These are phyloP conservation scores for Malassezia obtusa DNA, from an alignment of 1,284 basidiomycete genomes.

Conservation along the genomic window DNA sequence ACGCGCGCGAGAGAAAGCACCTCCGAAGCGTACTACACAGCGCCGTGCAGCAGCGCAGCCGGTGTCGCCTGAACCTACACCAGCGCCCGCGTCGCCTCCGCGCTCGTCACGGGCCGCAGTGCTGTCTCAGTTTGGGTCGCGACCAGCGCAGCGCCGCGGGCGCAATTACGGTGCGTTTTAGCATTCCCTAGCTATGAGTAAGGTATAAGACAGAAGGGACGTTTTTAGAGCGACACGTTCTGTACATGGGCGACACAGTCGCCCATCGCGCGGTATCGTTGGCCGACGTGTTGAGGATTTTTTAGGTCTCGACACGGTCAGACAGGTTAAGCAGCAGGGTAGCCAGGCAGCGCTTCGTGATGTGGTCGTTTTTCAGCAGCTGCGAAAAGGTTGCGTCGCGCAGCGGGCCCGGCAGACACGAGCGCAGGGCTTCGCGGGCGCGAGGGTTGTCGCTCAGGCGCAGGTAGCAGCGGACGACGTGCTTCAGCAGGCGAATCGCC, in stretches of 20 bases:
- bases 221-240: neutral
- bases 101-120: neutral
- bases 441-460: conserved; percentile 90
- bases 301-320: conserved; percentile 49
- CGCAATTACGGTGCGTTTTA: neutral
- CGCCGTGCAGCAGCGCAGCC: too few species aligned
- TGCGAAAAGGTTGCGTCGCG: conserved; percentile 86
- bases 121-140: neutral
- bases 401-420: conserved; percentile 91
- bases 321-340: conserved; percentile 83
- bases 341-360: conserved; percentile 66
- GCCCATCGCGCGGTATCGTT: conserved; percentile 2
- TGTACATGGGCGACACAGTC: neutral
- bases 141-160: neutral
- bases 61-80: neutral
- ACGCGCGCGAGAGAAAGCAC: too few species aligned
- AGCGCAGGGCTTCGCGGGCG: conserved; percentile 89
- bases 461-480: conserved; percentile 94
- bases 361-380: conserved; percentile 58
- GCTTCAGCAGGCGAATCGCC: conserved; percentile 89
- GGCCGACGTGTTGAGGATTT: neutral
- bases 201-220: neutral
- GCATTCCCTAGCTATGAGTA: neutral
- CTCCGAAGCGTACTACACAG: too few species aligned
- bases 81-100: neutral